Base-by-base conservation (phyloP, 1,139 yeast genomes). In the Arxiozyma heterogenica region DNA sequence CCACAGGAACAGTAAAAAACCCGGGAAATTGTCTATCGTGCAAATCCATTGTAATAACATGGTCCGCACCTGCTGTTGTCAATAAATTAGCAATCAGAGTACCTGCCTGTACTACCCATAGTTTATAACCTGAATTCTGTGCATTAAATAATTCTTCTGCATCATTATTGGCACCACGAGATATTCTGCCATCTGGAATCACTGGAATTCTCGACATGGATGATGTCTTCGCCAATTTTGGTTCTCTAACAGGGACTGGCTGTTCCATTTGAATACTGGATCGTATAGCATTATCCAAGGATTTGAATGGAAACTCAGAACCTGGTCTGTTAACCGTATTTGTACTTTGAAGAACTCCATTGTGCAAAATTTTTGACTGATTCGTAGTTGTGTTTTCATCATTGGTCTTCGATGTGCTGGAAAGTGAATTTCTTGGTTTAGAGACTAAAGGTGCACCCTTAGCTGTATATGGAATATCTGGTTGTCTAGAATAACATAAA, bases 11-110 rank as follows among this genome's bases (percentile, higher is more conserved):
- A 64, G 87, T 89, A 69, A 91, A 90, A 65, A 86, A 90, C 4
- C 97, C 97, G 69, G 90, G 96, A 70, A 87, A 90, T 71, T 90
- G 97, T 3, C 93, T 89, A 68, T 91, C 98, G 67, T 93, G 98
- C 56, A 94, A 77, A 68, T 94, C 99, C 98, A 93, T 91, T 12
- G 99, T 93, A 59, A 94, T 90, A 58, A 93, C 83, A 64, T 95
- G 91, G 71, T 94, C 95, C 1, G 98, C 96, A 41, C 99, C 98
- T 0, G 98, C 95, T 4, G 95, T 83, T 15, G 90, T 86, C 59
- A 94, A 74, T 60, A 93, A 73, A 64, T 90, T 86, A 47, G 98
- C 98, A 58, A 94, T 81, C 58, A 94, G 75, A 2, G 96, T 90
- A 11, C 99, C 98, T 50, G 93, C 85, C 70, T 91, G 98, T 0